These are phyloP conservation scores for Brassica hybrid DNA, from an alignment of 441 rosid species.

Conservation along the genomic window DNA sequence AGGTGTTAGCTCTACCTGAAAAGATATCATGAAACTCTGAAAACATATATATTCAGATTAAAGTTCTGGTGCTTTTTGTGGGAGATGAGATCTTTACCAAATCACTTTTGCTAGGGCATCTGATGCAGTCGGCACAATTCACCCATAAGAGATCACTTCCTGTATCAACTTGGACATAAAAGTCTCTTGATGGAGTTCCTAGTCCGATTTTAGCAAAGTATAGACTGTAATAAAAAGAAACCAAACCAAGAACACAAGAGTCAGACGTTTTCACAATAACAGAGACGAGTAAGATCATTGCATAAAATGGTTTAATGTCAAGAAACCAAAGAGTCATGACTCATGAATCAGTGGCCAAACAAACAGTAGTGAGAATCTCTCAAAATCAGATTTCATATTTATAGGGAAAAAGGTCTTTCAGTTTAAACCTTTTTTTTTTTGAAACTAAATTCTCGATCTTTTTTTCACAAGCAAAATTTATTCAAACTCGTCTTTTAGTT, in stretches of 20 bases:
- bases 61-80: too few species aligned
- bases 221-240: conserved; percentile 51
- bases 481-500: too few species aligned
- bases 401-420: neutral
- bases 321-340: neutral
- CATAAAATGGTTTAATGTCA: neutral
- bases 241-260: conserved; percentile 30
- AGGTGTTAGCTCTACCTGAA: conserved; percentile 64
- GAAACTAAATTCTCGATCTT: too few species aligned
- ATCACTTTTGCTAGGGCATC: conserved; percentile 70
- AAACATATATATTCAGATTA: too few species aligned
- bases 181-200: conserved; percentile 75
- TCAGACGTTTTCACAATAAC: conserved; percentile 4
- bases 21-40: neutral
- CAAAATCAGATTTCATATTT: conserved; percentile 24
- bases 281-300: too few species aligned
- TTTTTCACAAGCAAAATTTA: too few species aligned
- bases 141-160: conserved; percentile 97
- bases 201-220: conserved; percentile 82
- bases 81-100: too few species aligned
- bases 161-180: conserved; percentile 87
- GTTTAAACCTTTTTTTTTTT: too few species aligned
- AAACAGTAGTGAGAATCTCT: conserved; percentile 32
- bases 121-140: conserved; percentile 73
- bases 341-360: neutral